Evolutionary conservation across 139 green algal genomes (phyloP).

Genomic region (Tetraselmis chui): DNA sequence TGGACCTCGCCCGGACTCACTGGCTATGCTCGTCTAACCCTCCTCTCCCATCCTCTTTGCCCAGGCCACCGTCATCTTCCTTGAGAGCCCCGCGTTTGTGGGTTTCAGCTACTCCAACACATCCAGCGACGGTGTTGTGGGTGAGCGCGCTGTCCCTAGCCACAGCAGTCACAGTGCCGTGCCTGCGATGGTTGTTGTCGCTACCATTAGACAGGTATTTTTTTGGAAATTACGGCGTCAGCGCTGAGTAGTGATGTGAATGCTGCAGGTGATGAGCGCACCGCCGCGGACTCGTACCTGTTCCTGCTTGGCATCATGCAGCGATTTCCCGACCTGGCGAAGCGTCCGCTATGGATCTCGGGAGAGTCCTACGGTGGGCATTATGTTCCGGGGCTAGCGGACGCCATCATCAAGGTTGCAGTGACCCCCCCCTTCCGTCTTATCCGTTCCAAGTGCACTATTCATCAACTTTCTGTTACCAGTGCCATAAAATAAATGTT

Average conservation of each 20-base stretch:
- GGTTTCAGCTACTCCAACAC: slow-evolving; percentile 76
- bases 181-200: no score
- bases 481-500: no score
- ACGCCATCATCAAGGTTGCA: slow-evolving; percentile 42
- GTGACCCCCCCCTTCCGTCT: no score
- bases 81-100: slow-evolving; percentile 79
- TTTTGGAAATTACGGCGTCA: no score
- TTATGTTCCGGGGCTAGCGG: slow-evolving; percentile 63
- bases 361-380: slow-evolving; percentile 55
- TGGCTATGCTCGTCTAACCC: neutral
- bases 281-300: slow-evolving; percentile 44
- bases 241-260: no score
- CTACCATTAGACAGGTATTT: no score
- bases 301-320: slow-evolving; percentile 65
- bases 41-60: neutral
- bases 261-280: slow-evolving; percentile 51
- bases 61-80: slow-evolving; percentile 61
- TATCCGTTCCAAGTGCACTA: no score
- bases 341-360: slow-evolving; percentile 47
- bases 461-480: no score
- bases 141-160: slow-evolving; percentile 24
- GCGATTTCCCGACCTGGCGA: slow-evolving; percentile 51
- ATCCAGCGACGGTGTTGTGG: slow-evolving; percentile 47
- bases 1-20: neutral
- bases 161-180: no score